Conservation (phyloP, 257 asterid genomes). For the Solanum medicagineum region DNA sequence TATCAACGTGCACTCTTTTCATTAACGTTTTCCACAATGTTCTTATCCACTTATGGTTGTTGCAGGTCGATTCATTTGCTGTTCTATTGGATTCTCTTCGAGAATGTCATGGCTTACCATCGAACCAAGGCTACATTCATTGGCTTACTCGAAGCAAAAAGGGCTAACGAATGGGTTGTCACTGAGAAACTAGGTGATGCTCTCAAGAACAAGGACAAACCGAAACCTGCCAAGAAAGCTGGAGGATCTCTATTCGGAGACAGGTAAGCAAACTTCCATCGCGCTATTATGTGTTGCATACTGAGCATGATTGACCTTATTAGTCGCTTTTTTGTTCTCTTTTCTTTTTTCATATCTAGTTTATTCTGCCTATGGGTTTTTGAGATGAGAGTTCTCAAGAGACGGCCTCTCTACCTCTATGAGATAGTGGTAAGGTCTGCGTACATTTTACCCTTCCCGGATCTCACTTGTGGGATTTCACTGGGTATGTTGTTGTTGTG, state of each 20-base stretch:
- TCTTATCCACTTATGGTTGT: background rate
- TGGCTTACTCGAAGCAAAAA: slow-evolving; percentile 71
- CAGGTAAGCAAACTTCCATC: slow-evolving; percentile 25
- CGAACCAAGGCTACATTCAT: slow-evolving; percentile 94
- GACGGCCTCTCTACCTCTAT: too few species aligned
- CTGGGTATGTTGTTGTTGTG: too few species aligned
- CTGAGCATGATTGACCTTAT: background rate
- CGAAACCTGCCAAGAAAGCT: slow-evolving; percentile 29
- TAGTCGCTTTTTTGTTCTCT: too few species aligned
- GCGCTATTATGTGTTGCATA: background rate
- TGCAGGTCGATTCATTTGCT: slow-evolving; percentile 79
- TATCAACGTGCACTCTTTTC: background rate
- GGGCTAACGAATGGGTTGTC: slow-evolving; percentile 97
- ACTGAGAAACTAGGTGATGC: slow-evolving; percentile 91
- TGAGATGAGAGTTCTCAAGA: too few species aligned
- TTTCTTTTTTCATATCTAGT: too few species aligned
- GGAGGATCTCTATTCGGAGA: slow-evolving; percentile 41
- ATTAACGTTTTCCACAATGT: background rate
- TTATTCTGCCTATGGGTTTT: too few species aligned
- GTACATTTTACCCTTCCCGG: too few species aligned
- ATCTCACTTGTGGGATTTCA: too few species aligned
- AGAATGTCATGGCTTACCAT: slow-evolving; percentile 92
- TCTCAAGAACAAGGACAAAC: slow-evolving; percentile 46
- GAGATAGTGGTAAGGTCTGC: too few species aligned
- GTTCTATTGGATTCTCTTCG: slow-evolving; percentile 94